Evolutionary conservation across 2,329 filamentous ascomycete species (phyloP), one percentile per base, ranked within the genome.

Genomic region (Thielaviopsis cerberus): DNA sequence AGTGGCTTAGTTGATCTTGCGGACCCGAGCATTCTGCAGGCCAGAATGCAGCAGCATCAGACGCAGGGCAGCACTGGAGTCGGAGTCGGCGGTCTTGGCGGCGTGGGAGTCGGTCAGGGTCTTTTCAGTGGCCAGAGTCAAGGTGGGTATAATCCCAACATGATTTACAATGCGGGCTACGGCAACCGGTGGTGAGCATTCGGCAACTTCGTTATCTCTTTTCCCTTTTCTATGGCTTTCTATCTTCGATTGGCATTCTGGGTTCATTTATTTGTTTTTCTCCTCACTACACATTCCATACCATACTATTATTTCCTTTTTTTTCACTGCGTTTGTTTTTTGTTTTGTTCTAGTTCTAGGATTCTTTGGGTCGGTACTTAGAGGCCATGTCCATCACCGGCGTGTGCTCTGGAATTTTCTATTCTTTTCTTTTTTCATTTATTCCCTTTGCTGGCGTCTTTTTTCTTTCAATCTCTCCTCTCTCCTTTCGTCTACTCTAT

Each of bases 1-100:
- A 88, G 88, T 87, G 90, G 88, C 79, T 83, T 96, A 91, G 90
- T 94, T 78, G 90, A 97, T 94, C 88, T 95, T 90, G 88, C 87
- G 80, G 90, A 97, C 88, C 91, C 91, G 80, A 95, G 88, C 81
- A 96, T 96, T 81, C 83, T 97, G 80, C 90, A 95, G 79, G 88
- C 88, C 73, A 88, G 90, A 80, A 86, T 94, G 80, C 90, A 94
- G 34, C 59, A 60, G 74, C 87, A 92, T 76, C 82, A 85, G 76
- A 79, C 82, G 67, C 83, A 86, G 75, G 85, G 82, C 75, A 86
- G 82, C 78, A 82, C 82, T 74, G 83, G 85, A 79, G 84, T 61
- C 53, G 59, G 59, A 61, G 55, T 61, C 30, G 58, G 58, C 37
- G 58, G 58, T n/a, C 27, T 60, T 52, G 59, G 59, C 54, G 53